Base-by-base conservation (phyloP, 768 basidiomycete species). In the Dentipellis sp. region DNA sequence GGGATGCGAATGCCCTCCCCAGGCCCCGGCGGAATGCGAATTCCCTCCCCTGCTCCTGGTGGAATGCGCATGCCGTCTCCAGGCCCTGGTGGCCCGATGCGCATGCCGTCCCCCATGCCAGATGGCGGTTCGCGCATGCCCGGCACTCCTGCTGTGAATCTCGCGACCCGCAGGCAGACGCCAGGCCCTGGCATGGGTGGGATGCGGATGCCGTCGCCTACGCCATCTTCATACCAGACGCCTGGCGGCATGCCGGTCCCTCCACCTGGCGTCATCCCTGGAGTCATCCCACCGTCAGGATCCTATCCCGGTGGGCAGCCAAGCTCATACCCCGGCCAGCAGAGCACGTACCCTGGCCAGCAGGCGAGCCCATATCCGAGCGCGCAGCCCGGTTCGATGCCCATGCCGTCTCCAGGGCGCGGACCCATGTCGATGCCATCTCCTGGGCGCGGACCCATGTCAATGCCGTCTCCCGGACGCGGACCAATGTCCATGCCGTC, bases 1-100 rank as follows among this genome's bases (percentile, higher is more conserved):
- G 39, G 39, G 12, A 57, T 60, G 56, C 47, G 12, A 12, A 62
- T 59, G 60, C 60, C 60, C 9, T 38, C n/a, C 10, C 58, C 59
- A 3, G 51, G 52, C 0, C 37, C 16, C 22, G 19, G 8, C 1
- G 29, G 3, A 3, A 8, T 12, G 0, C n/a, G n/a, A n/a, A 1
- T 35, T 17, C 58, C 36, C 8, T 50, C 57, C 1, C 42, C 34
- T 1, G 53, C 51, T 10, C 39, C 46, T 10, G 39, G 6, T 39
- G 38, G 38, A 5, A 59, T 59, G 60, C 58, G 53, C 11, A 54
- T 60, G 59, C 53, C 59, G 3, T 12, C 45, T n/a, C 53, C 57
- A 1, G n/a, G 16, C 22, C 21, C 10, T 14, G 49, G 55, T 42
- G 52, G 3, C 5, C 10, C 19, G 0, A 35, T 42, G 51, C 23